Conservation (phyloP, 306 rosid species). For the Biancaea sappan region DNA sequence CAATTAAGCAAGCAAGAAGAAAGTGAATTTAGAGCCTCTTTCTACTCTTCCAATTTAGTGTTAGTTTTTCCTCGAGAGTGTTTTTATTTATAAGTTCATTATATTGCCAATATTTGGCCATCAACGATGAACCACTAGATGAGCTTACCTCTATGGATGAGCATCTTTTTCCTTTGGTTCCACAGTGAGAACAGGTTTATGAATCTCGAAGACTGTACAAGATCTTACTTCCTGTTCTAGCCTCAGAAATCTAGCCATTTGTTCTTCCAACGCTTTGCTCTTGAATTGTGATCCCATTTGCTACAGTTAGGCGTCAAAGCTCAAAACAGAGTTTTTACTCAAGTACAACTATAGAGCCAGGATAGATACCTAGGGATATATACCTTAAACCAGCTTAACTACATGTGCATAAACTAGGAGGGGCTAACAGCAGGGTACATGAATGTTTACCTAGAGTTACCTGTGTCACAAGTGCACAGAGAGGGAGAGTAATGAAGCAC, state of each 20-base stretch:
- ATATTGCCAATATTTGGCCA: too few relatives aligned
- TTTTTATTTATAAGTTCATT: too few relatives aligned
- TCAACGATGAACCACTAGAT: background rate
- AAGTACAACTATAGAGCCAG: background rate
- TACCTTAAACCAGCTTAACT: too few relatives aligned
- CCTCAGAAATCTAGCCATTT: slow-evolving; percentile 11
- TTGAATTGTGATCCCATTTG: slow-evolving; percentile 25
- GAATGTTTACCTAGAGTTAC: too few relatives aligned
- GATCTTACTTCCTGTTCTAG: background rate
- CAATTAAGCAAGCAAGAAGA: too few relatives aligned
- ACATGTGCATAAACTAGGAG: too few relatives aligned
- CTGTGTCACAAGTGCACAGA: slow-evolving; percentile 26
- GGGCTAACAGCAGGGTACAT: too few relatives aligned
- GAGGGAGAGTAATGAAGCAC: slow-evolving; percentile 20
- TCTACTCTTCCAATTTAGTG: too few relatives aligned
- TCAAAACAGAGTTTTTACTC: background rate
- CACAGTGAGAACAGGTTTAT: background rate
- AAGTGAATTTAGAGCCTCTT: too few relatives aligned
- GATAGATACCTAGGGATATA: background rate
- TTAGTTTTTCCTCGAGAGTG: too few relatives aligned
- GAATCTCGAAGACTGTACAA: background rate
- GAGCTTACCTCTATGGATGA: background rate
- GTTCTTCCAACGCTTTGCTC: slow-evolving; percentile 7
- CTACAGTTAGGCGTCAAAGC: background rate
- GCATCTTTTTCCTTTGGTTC: background rate